Conservation (phyloP, 2,329 filamentous ascomycete species). For the Aspergillus floridensis region DNA sequence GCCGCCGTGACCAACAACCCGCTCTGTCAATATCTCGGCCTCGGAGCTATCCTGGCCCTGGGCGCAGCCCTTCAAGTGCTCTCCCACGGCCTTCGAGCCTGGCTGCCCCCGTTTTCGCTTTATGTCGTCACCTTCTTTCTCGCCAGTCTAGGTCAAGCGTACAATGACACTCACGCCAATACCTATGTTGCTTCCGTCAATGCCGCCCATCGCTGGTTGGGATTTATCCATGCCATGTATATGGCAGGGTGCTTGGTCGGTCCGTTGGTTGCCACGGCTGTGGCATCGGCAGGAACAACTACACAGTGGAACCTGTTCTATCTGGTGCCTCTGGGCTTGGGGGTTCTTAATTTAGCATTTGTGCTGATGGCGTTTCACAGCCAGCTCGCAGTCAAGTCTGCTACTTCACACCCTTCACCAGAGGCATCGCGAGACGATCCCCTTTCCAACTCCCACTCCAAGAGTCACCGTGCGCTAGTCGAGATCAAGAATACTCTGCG, state of each 20-base stretch:
- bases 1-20: too few species aligned
- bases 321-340: slow-evolving; percentile 53
- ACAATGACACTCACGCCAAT: slow-evolving; percentile 56
- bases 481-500: slow-evolving; percentile 27
- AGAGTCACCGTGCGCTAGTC: slow-evolving; percentile 12
- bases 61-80: too few species aligned
- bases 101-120: too few species aligned
- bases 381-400: slow-evolving; percentile 23
- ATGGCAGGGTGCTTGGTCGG: slow-evolving; percentile 55
- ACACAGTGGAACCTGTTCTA: slow-evolving; percentile 58
- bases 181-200: slow-evolving; percentile 56
- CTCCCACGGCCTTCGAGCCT: too few species aligned
- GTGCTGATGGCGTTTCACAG: slow-evolving; percentile 51
- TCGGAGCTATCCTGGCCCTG: too few species aligned
- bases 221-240: slow-evolving; percentile 65
- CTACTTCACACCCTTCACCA: too few species aligned
- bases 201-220: slow-evolving; percentile 59
- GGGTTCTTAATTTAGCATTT: slow-evolving; percentile 50
- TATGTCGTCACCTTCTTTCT: too few species aligned
- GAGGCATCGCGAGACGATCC: too few species aligned
- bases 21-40: too few species aligned
- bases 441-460: background rate
- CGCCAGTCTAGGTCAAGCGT: too few species aligned
- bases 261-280: slow-evolving; percentile 54
- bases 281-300: slow-evolving; percentile 43